Conservation (phyloP, 179 eudicot species). For the Silene vulgaris region DNA sequence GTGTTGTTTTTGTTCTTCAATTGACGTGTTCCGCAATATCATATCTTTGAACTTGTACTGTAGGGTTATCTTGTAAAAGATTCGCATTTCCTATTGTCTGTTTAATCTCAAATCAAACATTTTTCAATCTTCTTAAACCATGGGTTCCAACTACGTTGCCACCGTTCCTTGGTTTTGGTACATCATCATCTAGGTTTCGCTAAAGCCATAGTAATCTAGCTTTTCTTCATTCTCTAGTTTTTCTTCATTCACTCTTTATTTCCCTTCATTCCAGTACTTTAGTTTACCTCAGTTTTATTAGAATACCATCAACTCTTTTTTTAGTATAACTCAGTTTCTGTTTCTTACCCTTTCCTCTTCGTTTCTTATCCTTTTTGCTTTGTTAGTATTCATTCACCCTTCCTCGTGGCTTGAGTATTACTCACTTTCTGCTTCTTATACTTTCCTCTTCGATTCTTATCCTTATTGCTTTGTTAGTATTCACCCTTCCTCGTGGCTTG, state of each 20-base stretch:
- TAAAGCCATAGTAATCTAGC: background rate
- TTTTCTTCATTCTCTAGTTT: constrained; percentile 3
- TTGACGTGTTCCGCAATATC: constrained; percentile 52
- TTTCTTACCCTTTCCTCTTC: too few species aligned
- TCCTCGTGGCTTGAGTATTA: background rate
- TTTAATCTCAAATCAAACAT: constrained; percentile 11
- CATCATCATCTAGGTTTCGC: constrained; percentile 38
- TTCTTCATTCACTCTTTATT: background rate
- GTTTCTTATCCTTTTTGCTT: too few species aligned
- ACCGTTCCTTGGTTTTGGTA: constrained; percentile 39
- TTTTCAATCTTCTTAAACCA: constrained; percentile 22
- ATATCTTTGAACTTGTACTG: constrained; percentile 70
- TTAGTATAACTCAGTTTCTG: too few species aligned
- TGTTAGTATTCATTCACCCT: too few species aligned
- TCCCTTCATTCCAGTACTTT: background rate
- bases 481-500: constrained; percentile 9
- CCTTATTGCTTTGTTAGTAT: constrained; percentile 7
- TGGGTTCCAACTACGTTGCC: constrained; percentile 48
- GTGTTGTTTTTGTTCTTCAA: constrained; percentile 53
- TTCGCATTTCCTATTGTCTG: background rate
- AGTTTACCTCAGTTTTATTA: constrained; percentile 9
- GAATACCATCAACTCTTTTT: background rate
- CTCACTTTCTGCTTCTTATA: too few species aligned
- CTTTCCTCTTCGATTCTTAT: background rate
- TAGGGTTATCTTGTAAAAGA: constrained; percentile 59